phyloP scores from a whole-genome alignment of 441 rosid species.

The Capsella rubella region DNA sequence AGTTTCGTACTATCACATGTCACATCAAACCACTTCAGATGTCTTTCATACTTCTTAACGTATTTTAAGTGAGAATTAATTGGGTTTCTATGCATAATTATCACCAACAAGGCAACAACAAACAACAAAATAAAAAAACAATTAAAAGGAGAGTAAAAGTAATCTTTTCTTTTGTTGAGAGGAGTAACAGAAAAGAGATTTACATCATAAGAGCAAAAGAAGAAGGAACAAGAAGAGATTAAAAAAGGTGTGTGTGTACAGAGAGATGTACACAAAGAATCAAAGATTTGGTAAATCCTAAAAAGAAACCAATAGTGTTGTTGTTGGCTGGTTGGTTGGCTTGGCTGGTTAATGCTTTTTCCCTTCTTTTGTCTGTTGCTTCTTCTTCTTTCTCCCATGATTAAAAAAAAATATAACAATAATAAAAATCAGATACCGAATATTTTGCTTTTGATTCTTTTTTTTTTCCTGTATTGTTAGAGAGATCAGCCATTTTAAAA shows the following conservation, averaged over 20 bases:
- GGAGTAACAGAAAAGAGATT: conserved; percentile 14
- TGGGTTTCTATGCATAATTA: too few relatives aligned
- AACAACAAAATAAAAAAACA: not conserved
- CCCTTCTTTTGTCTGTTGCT: conserved; percentile 27
- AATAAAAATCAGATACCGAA: conserved; percentile 26
- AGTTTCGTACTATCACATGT: not conserved
- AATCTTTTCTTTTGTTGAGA: conserved; percentile 3
- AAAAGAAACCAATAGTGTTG: conserved; percentile 39
- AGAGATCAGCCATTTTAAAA: conserved; percentile 39
- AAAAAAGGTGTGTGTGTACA: conserved; percentile 5
- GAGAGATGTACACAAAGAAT: conserved; percentile 44
- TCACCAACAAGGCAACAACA: too few relatives aligned
- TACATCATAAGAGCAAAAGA: conserved; percentile 36
- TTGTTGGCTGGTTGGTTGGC: conserved; percentile 28
- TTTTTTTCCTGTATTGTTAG: conserved; percentile 42
- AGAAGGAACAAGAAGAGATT: conserved; percentile 19
- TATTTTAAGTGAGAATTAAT: too few relatives aligned
- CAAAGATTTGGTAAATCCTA: conserved; percentile 48
- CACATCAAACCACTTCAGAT: not conserved
- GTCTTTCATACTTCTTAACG: too few relatives aligned
- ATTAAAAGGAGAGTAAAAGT: not conserved
- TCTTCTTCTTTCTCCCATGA: conserved; percentile 35
- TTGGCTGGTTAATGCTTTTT: conserved; percentile 33
- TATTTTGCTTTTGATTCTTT: conserved; percentile 10
- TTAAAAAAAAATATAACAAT: conserved; percentile 18